Conservation (phyloP, 208 protist species). For the Leishmania aethiopica region DNA sequence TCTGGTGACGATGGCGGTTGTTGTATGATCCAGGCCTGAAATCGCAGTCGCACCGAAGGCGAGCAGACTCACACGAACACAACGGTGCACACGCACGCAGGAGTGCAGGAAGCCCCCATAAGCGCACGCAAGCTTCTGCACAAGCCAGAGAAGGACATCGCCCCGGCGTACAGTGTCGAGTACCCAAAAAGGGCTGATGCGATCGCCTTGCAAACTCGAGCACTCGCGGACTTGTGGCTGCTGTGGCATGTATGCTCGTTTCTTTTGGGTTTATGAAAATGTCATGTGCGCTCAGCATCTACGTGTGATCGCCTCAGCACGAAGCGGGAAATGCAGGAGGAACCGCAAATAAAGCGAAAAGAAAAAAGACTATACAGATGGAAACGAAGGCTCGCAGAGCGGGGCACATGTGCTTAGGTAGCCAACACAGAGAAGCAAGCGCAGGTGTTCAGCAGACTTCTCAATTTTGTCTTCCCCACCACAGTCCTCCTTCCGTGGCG, state of each 20-base stretch:
- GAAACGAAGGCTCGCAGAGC: not conserved
- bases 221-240: not conserved
- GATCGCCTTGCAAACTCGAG: not conserved
- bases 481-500: not conserved
- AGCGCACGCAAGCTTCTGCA: not conserved
- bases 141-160: not conserved
- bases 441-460: not conserved
- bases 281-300: not conserved
- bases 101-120: not conserved
- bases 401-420: not conserved
- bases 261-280: not conserved
- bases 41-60: not conserved
- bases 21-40: not conserved
- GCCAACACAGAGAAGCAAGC: not conserved
- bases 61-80: not conserved
- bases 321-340: not conserved
- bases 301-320: not conserved
- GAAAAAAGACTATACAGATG: constrained; percentile 8
- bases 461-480: not conserved
- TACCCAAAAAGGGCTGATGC: not conserved
- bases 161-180: too few relatives aligned
- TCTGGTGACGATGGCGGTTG: not conserved
- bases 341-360: constrained; percentile 11
- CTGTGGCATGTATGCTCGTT: not conserved
- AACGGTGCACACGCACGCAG: not conserved